These are phyloP conservation scores for Neofusicoccum ribis DNA, from an alignment of 2,329 filamentous ascomycete genomes.

Conservation along the genomic window DNA sequence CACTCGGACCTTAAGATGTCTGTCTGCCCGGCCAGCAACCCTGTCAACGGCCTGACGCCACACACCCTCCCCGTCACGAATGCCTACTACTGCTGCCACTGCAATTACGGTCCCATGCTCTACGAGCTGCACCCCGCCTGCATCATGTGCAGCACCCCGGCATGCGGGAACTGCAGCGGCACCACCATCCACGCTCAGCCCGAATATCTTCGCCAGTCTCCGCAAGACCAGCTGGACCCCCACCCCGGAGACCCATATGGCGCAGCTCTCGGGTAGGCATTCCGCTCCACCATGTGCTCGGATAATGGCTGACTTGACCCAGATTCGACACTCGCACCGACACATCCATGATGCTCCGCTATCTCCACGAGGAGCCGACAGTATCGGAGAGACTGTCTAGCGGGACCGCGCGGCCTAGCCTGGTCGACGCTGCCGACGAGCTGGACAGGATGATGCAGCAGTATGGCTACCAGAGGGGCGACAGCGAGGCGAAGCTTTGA, in stretches of 20 bases:
- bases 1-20: not conserved
- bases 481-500: not conserved
- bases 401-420: not conserved
- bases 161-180: not conserved
- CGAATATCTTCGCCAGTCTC: not conserved
- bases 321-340: not conserved
- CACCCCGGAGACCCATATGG: not conserved
- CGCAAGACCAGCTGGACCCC: not conserved
- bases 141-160: not conserved
- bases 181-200: not conserved
- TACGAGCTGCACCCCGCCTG: not conserved
- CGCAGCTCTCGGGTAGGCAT: not conserved
- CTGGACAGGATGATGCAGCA: not conserved
- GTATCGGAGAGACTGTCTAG: not conserved
- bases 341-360: not conserved
- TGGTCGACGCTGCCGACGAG: not conserved
- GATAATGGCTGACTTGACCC: not conserved
- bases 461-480: not conserved
- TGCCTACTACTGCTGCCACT: slow-evolving; percentile 6
- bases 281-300: not conserved
- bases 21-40: not conserved
- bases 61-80: not conserved
- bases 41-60: not conserved
- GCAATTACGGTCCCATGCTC: not conserved
- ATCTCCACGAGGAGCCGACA: not conserved